Evolutionary conservation across 2,329 filamentous ascomycete species (phyloP).

Genomic region (Neopestalotiopsis clavispora): DNA sequence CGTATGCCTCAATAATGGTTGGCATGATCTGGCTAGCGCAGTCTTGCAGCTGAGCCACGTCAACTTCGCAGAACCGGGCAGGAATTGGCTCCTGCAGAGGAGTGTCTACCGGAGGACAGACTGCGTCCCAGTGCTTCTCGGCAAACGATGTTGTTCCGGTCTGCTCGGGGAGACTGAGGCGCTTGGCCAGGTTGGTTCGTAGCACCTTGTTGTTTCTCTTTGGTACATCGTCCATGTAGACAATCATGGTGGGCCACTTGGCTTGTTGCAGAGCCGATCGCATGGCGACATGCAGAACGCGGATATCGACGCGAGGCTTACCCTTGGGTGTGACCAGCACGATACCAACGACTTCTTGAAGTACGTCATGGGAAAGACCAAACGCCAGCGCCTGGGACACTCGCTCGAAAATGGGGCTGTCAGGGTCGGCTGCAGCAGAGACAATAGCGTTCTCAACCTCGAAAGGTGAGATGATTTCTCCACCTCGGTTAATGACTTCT

Average conservation of each 20-base stretch:
- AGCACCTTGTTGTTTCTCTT: constrained; percentile 64
- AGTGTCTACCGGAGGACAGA: constrained; percentile 53
- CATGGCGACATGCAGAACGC: constrained; percentile 51
- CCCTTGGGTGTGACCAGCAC: constrained; percentile 53
- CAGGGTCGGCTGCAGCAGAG: constrained; percentile 44
- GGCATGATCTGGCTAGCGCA: constrained; percentile 23
- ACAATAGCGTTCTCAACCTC: constrained; percentile 64
- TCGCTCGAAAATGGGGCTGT: constrained; percentile 49
- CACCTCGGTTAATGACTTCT: constrained; percentile 62
- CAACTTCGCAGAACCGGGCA: constrained; percentile 38
- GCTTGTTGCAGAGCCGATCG: constrained; percentile 53
- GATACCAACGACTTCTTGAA: constrained; percentile 61
- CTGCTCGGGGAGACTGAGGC: constrained; percentile 49
- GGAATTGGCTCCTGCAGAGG: constrained; percentile 47
- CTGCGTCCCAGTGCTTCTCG: constrained; percentile 53
- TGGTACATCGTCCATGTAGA: constrained; percentile 60
- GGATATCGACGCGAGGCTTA: constrained; percentile 50
- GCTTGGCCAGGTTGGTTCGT: constrained; percentile 55
- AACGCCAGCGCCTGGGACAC: constrained; percentile 58
- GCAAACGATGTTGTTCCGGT: constrained; percentile 49
- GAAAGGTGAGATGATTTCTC: constrained; percentile 63
- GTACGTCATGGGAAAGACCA: constrained; percentile 54
- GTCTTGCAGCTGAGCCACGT: constrained; percentile 26
- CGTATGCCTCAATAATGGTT: constrained; percentile 9
- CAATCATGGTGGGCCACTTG: constrained; percentile 56